Base-by-base conservation (phyloP, 2,329 filamentous ascomycete genomes). In the Sclerotinia minor region DNA sequence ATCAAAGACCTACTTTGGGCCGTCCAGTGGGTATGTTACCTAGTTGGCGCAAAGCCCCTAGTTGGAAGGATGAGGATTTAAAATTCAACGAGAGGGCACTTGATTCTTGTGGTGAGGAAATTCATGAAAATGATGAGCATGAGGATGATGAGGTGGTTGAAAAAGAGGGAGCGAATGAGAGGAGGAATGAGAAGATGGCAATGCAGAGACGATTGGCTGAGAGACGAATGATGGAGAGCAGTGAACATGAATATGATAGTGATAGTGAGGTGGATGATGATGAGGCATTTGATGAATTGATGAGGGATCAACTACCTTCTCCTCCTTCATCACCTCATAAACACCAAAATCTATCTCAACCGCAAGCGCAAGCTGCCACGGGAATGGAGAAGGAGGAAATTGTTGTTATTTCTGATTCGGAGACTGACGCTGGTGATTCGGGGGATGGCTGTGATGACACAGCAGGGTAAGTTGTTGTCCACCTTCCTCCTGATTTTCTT, bases 1-100 rank as follows among this genome's bases (percentile, higher is more conserved):
- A 71, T 50, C 60, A 59, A 1, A 53, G 66, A 21, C 73, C 73
- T 5, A 55, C 50, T 11, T 21, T 63, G 5, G 71, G 72, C 0
- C 63, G 69, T 21, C 70, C 73, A 7, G 66, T 73, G 4, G 73
- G 73, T 1, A n/a, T 47, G 15, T 41, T 75, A 8, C 70, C 71
- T n/a, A 47, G 9, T 11, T 73, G 71, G 47, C 50, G 55, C 44
- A 41, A 47, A 1, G 41, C 63, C 0, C 69, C 57, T 13, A 38
- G 9, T n/a, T 53, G 59, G 67, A 64, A 53, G 26, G 45, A 59
- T 35, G 7, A 9, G 9, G 53, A 15, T 13, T 55, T 32, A 0
- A 6, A 15, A n/a, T 15, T 21, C 9, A 29, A 55, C 19, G 57
- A 67, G 32, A 50, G 52, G 13, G 32, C 19, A 52, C 41, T 52